Evolutionary conservation across 2,329 filamentous ascomycete species (phyloP).

Genomic region (Coniochaeta sp.): DNA sequence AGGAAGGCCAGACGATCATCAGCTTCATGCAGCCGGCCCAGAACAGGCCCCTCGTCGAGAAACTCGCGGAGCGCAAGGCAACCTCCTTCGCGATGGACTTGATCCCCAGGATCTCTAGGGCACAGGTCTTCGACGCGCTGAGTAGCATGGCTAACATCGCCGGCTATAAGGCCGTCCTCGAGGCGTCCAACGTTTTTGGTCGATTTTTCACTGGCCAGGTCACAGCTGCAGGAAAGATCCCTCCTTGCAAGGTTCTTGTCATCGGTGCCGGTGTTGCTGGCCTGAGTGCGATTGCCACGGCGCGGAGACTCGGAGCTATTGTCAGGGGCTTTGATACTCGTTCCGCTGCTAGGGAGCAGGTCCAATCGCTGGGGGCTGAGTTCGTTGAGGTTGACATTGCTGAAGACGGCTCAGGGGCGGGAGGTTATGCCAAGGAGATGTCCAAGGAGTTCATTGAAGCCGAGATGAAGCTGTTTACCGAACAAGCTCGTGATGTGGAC

Average conservation of each 20-base stretch:
- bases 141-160: slow-evolving; percentile 94
- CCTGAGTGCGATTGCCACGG: slow-evolving; percentile 80
- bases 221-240: slow-evolving; percentile 84
- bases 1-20: slow-evolving; percentile 65
- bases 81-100: slow-evolving; percentile 89
- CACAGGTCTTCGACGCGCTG: slow-evolving; percentile 81
- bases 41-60: slow-evolving; percentile 68
- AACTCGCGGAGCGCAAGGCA: slow-evolving; percentile 61
- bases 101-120: slow-evolving; percentile 82
- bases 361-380: slow-evolving; percentile 83
- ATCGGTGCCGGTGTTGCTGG: slow-evolving; percentile 88
- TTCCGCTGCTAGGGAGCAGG: slow-evolving; percentile 79
- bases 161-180: slow-evolving; percentile 85
- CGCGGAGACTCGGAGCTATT: slow-evolving; percentile 78
- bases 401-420: slow-evolving; percentile 77
- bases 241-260: slow-evolving; percentile 82
- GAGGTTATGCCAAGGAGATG: slow-evolving; percentile 91
- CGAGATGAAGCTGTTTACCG: slow-evolving; percentile 86
- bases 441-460: slow-evolving; percentile 89
- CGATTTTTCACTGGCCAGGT: slow-evolving; percentile 85
- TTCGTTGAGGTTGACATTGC: slow-evolving; percentile 81
- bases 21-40: slow-evolving; percentile 79
- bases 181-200: slow-evolving; percentile 84
- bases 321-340: slow-evolving; percentile 89
- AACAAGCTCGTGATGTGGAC: slow-evolving; percentile 81